These are phyloP conservation scores for Fusarium austroafricanum DNA, from an alignment of 2,329 filamentous ascomycete genomes.

Conservation along the genomic window DNA sequence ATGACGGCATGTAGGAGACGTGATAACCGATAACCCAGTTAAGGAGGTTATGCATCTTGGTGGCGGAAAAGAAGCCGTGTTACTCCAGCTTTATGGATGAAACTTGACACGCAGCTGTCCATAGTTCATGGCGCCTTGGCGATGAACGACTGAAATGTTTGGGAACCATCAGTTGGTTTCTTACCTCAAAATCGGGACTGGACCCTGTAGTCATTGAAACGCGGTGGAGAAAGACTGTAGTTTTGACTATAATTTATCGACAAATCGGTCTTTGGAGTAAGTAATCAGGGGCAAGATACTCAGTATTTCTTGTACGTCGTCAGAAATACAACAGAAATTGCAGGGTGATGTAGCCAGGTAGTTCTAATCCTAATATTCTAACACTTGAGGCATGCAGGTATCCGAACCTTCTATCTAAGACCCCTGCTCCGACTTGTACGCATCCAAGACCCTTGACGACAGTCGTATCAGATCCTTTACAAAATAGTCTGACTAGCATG, in stretches of 20 bases:
- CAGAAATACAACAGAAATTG: conserved; percentile 9
- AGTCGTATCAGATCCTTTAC: conserved; percentile 11
- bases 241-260: background rate
- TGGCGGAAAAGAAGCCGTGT: conserved; percentile 31
- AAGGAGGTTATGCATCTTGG: conserved; percentile 10
- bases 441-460: background rate
- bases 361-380: conserved; percentile 1
- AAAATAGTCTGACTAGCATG: background rate
- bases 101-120: conserved; percentile 35
- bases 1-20: background rate
- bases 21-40: background rate
- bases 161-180: background rate
- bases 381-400: conserved; percentile 25
- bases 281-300: background rate
- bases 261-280: background rate
- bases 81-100: conserved; percentile 31
- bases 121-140: conserved; percentile 36
- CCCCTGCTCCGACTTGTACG: conserved; percentile 11
- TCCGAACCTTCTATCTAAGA: conserved; percentile 26
- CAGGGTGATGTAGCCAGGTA: conserved; percentile 15
- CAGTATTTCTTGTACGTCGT: background rate
- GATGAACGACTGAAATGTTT: conserved; percentile 9
- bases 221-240: conserved; percentile 3
- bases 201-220: conserved; percentile 12
- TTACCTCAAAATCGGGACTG: background rate